Evolutionary conservation across 208 protist species (phyloP), one percentile per base, ranked within the genome.

Genomic region (Phytomonas sp.): DNA sequence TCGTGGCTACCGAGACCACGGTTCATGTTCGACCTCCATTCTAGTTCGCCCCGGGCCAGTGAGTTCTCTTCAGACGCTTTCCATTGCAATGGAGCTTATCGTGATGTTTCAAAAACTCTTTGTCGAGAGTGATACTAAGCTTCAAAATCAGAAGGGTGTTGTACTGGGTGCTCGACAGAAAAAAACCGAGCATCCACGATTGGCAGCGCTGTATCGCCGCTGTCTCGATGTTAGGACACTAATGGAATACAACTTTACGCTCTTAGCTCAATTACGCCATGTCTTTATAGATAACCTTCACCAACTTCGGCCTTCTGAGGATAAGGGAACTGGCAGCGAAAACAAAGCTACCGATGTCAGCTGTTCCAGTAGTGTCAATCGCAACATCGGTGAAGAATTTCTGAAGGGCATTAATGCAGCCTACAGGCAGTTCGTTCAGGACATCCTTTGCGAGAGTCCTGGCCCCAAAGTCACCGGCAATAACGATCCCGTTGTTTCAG

Each of bases 211-310:
- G 64, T 71, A 78, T 42, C 64, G 49, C 36, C 86, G 86, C 63
- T 82, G 76, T 64, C 30, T 75, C 23, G 71, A 68, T 3, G 67
- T 91, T 16, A 76, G 81, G 32, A 67, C 74, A 45, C 72, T 82
- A 30, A 72, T 91, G 29, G 86, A 91, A 67, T 49, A 61, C 34
- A 81, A 91, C 75, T 80, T 81, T 31, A 71, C 79, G 30, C 72
- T 87, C 6, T 71, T 82, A 65, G 60, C 63, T 11, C 86, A 91
- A 71, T 78, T 91, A 1, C 77, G 72, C 29, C 60, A 74, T 11
- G 86, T 82, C 60, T 91, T 88, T 64, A 60, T 52, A 6, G 36
- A 67, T 26, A 64, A 40, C 8, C 40, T 73, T 29, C 70, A 66
- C 32, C 59, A 68, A 29, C 60, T 52, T 31, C 60, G 68, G 7